Evolutionary conservation across 768 basidiomycete species (phyloP).

Genomic region (Russula griseocarnosa): DNA sequence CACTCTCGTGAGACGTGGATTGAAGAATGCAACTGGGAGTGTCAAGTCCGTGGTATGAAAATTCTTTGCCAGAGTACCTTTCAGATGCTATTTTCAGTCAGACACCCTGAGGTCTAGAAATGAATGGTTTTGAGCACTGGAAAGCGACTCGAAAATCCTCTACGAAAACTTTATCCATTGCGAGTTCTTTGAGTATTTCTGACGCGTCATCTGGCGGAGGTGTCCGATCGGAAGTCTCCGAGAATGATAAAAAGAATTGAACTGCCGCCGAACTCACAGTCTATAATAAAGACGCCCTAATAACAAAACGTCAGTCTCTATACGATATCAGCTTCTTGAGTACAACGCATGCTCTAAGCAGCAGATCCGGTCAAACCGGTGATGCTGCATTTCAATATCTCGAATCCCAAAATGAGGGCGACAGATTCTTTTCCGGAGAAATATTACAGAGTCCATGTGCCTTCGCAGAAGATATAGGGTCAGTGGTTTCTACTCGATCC

Average conservation of each 20-base stretch:
- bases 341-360: constrained; percentile 75
- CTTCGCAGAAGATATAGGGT: constrained; percentile 77
- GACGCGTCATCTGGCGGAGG: constrained; percentile 23
- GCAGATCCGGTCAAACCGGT: constrained; percentile 58
- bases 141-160: constrained; percentile 90
- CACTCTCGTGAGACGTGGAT: constrained; percentile 51
- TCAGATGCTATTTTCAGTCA: constrained; percentile 57
- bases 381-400: constrained; percentile 42
- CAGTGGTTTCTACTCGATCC: constrained; percentile 64
- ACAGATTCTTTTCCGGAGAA: constrained; percentile 54
- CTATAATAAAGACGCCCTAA: constrained; percentile 80
- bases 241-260: constrained; percentile 66
- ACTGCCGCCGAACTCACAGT: constrained; percentile 82
- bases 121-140: constrained; percentile 46
- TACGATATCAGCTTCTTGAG: constrained; percentile 15
- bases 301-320: constrained; percentile 12
- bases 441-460: constrained; percentile 60
- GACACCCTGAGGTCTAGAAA: neutral
- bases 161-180: constrained; percentile 63
- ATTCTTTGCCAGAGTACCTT: constrained; percentile 50
- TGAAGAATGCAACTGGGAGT: constrained; percentile 66
- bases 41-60: constrained; percentile 44
- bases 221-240: constrained; percentile 42
- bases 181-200: constrained; percentile 20
- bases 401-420: constrained; percentile 78